Evolutionary conservation across 192 early-diverging fungal genomes (phyloP), one percentile per base, ranked within the genome.

Genomic region (Oehlia diaphana): DNA sequence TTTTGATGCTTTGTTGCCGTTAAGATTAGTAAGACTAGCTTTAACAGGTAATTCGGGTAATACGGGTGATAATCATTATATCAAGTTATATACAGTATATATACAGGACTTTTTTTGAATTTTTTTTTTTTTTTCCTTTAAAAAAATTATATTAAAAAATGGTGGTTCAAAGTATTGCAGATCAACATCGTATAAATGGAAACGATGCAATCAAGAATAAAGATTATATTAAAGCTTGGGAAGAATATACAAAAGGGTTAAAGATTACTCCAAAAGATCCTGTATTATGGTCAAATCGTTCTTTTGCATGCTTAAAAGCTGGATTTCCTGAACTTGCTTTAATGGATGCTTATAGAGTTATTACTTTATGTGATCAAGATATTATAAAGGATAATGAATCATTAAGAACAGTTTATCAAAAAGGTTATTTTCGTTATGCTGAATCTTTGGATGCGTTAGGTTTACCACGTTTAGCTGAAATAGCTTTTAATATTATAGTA

Each of bases 401-500:
- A 6, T 58, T 58, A 58, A 21, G 4, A 58, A 58, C 53, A 6
- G 19, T 58, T 58, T 58, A 58, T 58, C 53, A 58, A 21, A 74
- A 74, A 47, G 72, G 72, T 35, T 2, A 47, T 23, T 74, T 50
- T 74, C 49, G 49, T 16, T 74, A 74, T 74, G 72, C 72, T n/a
- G 72, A 74, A 53, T 44, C 72, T 74, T 74, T 74, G 28, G 23
- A 12, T 74, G 72, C 72, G 1, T 74, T 74, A 53, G 72, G 72
- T n/a, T 47, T 33, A 50, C 72, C 47, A 31, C 44, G 72, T 44
- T n/a, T 74, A 21, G 44, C 72, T 19, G 72, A 50, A 44, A 6
- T 19, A 21, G 50, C 23, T 28, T 74, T 50, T 33, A 28, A 58
- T 7, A 5, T 21, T 21, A 58, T 58, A 35, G 33, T 12, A 74